These are phyloP conservation scores for Trichaptum fuscoviolaceum DNA, from an alignment of 768 basidiomycete genomes.

Conservation along the genomic window DNA sequence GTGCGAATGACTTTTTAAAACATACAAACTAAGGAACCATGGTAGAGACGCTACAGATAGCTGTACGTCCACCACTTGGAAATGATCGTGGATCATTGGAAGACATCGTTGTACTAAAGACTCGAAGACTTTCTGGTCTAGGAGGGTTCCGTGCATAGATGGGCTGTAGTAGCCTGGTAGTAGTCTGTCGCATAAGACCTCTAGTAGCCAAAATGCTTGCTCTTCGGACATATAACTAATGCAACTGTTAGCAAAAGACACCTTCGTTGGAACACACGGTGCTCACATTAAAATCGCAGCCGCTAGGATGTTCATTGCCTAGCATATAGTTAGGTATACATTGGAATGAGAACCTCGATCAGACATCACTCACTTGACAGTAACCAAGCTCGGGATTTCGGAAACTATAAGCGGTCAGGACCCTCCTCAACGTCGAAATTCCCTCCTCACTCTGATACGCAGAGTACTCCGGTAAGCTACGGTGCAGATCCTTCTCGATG, in stretches of 20 bases:
- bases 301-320: slow-evolving; percentile 97
- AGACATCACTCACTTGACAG: slow-evolving; percentile 60
- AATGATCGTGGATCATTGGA: slow-evolving; percentile 93
- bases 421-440: slow-evolving; percentile 77
- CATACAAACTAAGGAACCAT: slow-evolving; percentile 96
- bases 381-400: slow-evolving; percentile 93
- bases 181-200: slow-evolving; percentile 90
- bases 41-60: slow-evolving; percentile 94
- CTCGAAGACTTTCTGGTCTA: slow-evolving; percentile 99
- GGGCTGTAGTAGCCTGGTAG: slow-evolving; percentile 97
- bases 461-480: slow-evolving; percentile 93
- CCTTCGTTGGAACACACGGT: slow-evolving; percentile 12
- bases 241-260: slow-evolving; percentile 4
- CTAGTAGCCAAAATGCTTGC: slow-evolving; percentile 95
- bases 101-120: slow-evolving; percentile 84
- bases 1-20: slow-evolving; percentile 24
- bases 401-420: slow-evolving; percentile 93
- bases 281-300: slow-evolving; percentile 89
- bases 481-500: slow-evolving; percentile 96
- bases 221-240: slow-evolving; percentile 98
- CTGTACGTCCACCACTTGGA: slow-evolving; percentile 87
- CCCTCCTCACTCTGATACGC: slow-evolving; percentile 92
- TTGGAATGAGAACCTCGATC: slow-evolving; percentile 4
- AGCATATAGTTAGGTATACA: slow-evolving; percentile 8
- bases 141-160: slow-evolving; percentile 96